A percentile compares a stretch with the other conserved stretches of the same genome.
Conservation (phyloP, 2,329 filamentous ascomycete species). For the Mycocentrospora acerina region DNA sequence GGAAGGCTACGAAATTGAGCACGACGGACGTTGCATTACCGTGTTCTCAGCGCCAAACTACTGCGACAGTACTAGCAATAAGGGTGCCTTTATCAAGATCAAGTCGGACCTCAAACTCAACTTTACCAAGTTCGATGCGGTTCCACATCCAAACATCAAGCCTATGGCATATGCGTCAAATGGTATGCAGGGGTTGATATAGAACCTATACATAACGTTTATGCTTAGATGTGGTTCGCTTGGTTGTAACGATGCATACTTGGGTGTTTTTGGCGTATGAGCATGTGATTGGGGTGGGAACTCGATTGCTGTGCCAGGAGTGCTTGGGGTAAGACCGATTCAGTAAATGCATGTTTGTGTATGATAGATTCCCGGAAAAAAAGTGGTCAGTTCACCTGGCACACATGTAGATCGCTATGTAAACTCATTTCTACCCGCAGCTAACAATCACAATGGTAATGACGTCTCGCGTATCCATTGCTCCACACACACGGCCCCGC, state of each 20-base stretch:
- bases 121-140: conserved; percentile 92
- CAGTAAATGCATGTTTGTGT: neutral
- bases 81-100: conserved; percentile 97
- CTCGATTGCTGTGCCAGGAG: conserved; percentile 15
- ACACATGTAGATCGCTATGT: too few species aligned
- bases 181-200: conserved; percentile 77
- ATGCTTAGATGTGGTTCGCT: conserved; percentile 13
- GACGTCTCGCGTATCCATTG: too few species aligned
- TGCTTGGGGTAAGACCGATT: conserved; percentile 1
- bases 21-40: conserved; percentile 94
- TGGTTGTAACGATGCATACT: conserved; percentile 38
- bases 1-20: conserved; percentile 98
- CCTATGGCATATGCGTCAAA: conserved; percentile 90
- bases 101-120: conserved; percentile 86
- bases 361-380: neutral
- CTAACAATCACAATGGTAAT: too few species aligned
- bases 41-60: conserved; percentile 98
- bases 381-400: too few species aligned
- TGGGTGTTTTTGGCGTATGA: conserved; percentile 40
- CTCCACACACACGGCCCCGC: too few species aligned
- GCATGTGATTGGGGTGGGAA: conserved; percentile 24
- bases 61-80: conserved; percentile 97
- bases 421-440: too few species aligned
- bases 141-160: conserved; percentile 92
- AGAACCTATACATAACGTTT: conserved; percentile 19